These are phyloP conservation scores for Oidium heveae DNA, from an alignment of 2,329 filamentous ascomycete species.

Conservation along the genomic window DNA sequence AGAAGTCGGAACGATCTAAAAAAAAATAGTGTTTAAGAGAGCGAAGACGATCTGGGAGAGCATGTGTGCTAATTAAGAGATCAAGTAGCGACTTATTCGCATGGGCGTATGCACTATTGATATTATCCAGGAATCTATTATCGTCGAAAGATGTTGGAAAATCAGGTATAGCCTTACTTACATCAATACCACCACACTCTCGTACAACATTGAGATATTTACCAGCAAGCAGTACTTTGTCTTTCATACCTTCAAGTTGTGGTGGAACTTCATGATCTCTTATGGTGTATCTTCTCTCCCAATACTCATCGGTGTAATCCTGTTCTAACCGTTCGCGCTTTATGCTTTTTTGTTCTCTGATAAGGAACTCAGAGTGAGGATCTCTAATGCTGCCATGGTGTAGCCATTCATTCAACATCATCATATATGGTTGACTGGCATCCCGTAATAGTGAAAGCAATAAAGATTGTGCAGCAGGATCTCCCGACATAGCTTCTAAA, in stretches of 20 bases:
- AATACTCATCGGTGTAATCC: slow-evolving; percentile 97
- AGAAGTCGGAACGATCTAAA: slow-evolving; percentile 91
- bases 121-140: slow-evolving; percentile 75
- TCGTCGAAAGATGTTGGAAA: slow-evolving; percentile 89
- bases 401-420: slow-evolving; percentile 95
- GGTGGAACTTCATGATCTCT: slow-evolving; percentile 77
- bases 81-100: slow-evolving; percentile 85
- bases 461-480: slow-evolving; percentile 62
- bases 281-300: slow-evolving; percentile 92
- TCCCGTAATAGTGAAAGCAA: slow-evolving; percentile 65
- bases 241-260: slow-evolving; percentile 71
- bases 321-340: slow-evolving; percentile 72
- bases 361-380: slow-evolving; percentile 75
- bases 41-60: slow-evolving; percentile 59
- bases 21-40: slow-evolving; percentile 99
- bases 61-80: slow-evolving; percentile 76
- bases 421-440: slow-evolving; percentile 84
- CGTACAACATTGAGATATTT: slow-evolving; percentile 97
- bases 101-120: slow-evolving; percentile 82
- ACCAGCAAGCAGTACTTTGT: slow-evolving; percentile 81
- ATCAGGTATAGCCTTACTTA: slow-evolving; percentile 67
- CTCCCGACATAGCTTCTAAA: slow-evolving; percentile 73
- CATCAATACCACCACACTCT: slow-evolving; percentile 87
- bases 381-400: slow-evolving; percentile 91
- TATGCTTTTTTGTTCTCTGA: slow-evolving; percentile 92